Conservation (phyloP, 1,284 basidiomycete species). For the Papiliotrema flavescens region DNA sequence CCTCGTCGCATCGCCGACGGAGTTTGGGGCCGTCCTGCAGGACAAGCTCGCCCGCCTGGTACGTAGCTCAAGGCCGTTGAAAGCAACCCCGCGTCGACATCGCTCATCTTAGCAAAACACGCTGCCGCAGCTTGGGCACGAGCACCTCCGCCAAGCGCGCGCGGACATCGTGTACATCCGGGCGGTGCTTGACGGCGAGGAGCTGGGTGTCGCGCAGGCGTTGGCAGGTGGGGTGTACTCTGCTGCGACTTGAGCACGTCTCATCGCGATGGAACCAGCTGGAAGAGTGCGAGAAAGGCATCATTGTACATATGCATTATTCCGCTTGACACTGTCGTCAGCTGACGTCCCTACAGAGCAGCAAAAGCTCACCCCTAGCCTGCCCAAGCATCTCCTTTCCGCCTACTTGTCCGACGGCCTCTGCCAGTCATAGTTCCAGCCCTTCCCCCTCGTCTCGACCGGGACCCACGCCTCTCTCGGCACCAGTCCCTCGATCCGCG, state of each 20-base stretch:
- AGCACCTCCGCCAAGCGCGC: slow-evolving; percentile 18
- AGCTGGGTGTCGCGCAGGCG: slow-evolving; percentile 11
- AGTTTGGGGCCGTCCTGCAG: slow-evolving; percentile 7
- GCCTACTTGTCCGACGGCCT: slow-evolving; percentile 24
- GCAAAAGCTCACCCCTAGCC: too few species aligned
- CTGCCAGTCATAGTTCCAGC: slow-evolving; percentile 47
- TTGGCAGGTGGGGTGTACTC: slow-evolving; percentile 10
- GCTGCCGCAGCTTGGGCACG: slow-evolving; percentile 12
- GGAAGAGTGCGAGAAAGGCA: too few species aligned
- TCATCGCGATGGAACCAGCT: slow-evolving; percentile 6
- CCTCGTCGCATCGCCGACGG: slow-evolving; percentile 9
- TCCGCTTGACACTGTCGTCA: background rate
- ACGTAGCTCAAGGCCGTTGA: slow-evolving; percentile 1
- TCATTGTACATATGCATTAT: background rate
- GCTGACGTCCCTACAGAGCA: too few species aligned
- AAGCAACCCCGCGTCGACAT: background rate
- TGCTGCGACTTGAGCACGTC: background rate
- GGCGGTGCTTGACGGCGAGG: slow-evolving; percentile 15
- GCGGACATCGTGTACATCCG: slow-evolving; percentile 24
- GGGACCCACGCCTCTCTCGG: slow-evolving; percentile 56
- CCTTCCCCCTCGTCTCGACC: slow-evolving; percentile 43
- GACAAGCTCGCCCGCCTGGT: slow-evolving; percentile 18
- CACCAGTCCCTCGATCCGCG: slow-evolving; percentile 74
- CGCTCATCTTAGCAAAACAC: slow-evolving; percentile 14
- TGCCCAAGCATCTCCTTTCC: too few species aligned